Base-by-base conservation (phyloP, 2,329 filamentous ascomycete genomes). In the Hymenoscyphus scutula region DNA sequence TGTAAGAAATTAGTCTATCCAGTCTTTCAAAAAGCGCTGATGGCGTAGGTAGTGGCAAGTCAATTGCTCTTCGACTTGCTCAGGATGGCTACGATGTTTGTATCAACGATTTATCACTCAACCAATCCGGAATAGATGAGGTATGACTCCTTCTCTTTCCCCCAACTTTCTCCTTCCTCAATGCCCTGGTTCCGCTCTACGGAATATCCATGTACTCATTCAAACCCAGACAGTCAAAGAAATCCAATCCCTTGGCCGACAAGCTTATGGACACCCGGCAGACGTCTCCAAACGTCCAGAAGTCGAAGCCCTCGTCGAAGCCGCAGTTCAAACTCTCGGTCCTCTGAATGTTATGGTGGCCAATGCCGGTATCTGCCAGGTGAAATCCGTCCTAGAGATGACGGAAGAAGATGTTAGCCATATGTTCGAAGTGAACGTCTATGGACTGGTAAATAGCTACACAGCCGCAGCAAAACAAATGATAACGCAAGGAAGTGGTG, bases 391-490 rank as follows among this genome's bases (percentile, higher is more conserved):
- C 5, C 64, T 74, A 1, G 70, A 72, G 51, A 45, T 72, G 19
- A 64, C 65, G 0, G 71, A 72, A 58, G 67, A 71, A 3, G 82
- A n/a, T 56, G 66, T 73, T 5, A 62, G 68, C 37, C 62, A 66
- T 23, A 85, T 89, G 79, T 84, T 89, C 68, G 79, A 82, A 25
- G 80, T 90, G 61, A 90, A 90, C 65, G 84, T 90, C 27, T 80
- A 79, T 56, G 88, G 88, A 4, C 80, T 88, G 0, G 87, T 85
- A 69, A 85, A 89, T 68, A 89, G 85, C 75, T 88, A 88, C 68
- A 78, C 80, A 5, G 79, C 81, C 2, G 87, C 86, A 0, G 87
- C 86, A 0, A 82, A 80, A 70, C 86, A 89, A 69, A 82, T 89
- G 78, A 88, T 90, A 69, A 76, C 76, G 32, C 86, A 89, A 71